A percentile compares a stretch with the other conserved stretches of the same genome.
phyloP scores from a whole-genome alignment of 208 protist genomes.

The Crithidia expoeki region DNA sequence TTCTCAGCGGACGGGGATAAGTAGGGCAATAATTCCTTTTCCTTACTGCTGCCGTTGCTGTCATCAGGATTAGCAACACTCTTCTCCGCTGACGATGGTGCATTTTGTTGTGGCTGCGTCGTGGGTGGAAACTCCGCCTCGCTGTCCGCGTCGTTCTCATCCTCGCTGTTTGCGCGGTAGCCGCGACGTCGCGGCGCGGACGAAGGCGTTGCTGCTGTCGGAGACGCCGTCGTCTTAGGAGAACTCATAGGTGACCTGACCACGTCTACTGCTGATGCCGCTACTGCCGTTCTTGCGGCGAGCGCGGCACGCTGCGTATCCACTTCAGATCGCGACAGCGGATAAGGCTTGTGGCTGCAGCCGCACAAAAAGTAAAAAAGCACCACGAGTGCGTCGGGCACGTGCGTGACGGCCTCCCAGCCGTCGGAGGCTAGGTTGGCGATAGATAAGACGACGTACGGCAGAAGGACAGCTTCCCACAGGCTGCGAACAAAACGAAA shows the following conservation, averaged over 20 bases:
- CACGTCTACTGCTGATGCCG: no score
- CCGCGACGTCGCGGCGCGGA: background rate
- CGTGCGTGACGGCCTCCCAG: constrained; percentile 50
- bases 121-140: constrained; percentile 17
- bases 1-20: background rate
- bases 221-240: background rate
- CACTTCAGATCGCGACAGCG: constrained; percentile 33
- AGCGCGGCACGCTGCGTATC: constrained; percentile 16
- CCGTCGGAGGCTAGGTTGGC: constrained; percentile 58
- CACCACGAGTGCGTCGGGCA: constrained; percentile 60
- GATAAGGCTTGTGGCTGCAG: constrained; percentile 75
- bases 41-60: background rate
- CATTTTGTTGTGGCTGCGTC: no score
- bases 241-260: no score
- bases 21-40: no score
- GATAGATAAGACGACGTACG: constrained; percentile 55
- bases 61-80: no score
- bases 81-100: no score
- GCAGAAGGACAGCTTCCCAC: constrained; percentile 52
- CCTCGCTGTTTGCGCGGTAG: constrained; percentile 11
- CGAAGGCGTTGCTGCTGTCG: background rate
- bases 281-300: constrained; percentile 1
- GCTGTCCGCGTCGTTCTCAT: constrained; percentile 33
- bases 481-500: constrained; percentile 36
- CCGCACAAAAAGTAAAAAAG: constrained; percentile 70